These are phyloP conservation scores for Coemansia umbellata DNA, from an alignment of 192 early-diverging fungal genomes.

Conservation along the genomic window DNA sequence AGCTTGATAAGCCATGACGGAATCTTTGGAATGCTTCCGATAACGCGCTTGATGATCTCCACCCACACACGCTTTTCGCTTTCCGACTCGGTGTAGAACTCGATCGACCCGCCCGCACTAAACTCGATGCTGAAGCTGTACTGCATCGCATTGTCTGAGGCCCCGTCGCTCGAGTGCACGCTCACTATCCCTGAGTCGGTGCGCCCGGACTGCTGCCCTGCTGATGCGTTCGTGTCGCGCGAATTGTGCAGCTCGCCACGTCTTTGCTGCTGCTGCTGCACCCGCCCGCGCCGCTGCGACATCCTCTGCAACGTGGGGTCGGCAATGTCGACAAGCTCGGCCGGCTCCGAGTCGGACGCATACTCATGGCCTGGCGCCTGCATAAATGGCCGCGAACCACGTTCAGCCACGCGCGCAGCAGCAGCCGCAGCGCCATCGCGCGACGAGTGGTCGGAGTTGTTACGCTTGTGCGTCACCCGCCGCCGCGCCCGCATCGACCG, in stretches of 20 bases:
- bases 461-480: constrained; percentile 44
- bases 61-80: constrained; percentile 49
- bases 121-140: constrained; percentile 54
- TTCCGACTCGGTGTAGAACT: constrained; percentile 48
- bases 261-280: background rate
- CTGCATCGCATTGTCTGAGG: constrained; percentile 41
- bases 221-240: background rate
- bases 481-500: constrained; percentile 21
- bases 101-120: constrained; percentile 39
- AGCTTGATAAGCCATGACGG: constrained; percentile 53
- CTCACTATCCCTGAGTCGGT: constrained; percentile 45
- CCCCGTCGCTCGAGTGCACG: constrained; percentile 2
- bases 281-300: constrained; percentile 16
- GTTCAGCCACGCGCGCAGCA: background rate
- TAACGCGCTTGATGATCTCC: constrained; percentile 31
- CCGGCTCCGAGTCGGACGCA: constrained; percentile 48
- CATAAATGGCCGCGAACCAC: constrained; percentile 1
- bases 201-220: background rate
- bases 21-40: constrained; percentile 47
- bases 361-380: constrained; percentile 28
- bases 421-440: constrained; percentile 20
- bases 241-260: constrained; percentile 1
- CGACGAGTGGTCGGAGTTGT: constrained; percentile 42
- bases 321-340: constrained; percentile 36
- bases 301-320: constrained; percentile 34